Percentiles rank a stretch among this genome's conserved stretches.
Conservation (phyloP, 148 eudicot genomes). For the Rhododendron henanense region DNA sequence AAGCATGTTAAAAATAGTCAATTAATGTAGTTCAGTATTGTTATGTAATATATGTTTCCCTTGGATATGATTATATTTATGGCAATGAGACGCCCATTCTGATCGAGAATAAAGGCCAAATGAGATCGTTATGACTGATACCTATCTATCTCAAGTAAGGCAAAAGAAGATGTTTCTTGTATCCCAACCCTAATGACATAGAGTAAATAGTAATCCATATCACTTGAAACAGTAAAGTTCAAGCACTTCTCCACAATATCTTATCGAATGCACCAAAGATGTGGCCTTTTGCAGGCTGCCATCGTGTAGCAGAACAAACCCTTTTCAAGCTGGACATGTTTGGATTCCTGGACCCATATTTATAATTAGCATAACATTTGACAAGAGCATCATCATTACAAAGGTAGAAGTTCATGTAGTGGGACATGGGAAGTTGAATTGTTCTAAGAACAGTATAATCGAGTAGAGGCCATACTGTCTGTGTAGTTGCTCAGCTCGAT, state of each 20-base stretch:
- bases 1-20: background rate
- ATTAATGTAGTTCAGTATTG: background rate
- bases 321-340: background rate
- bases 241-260: background rate
- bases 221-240: background rate
- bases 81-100: background rate
- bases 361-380: background rate
- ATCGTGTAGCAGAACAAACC: background rate
- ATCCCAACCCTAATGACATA: background rate
- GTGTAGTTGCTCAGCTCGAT: background rate
- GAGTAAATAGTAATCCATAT: background rate
- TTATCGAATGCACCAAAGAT: background rate
- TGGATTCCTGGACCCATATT: slow-evolving; percentile 2
- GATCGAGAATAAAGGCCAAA: background rate
- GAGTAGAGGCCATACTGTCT: background rate
- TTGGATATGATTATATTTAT: background rate
- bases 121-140: no score
- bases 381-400: background rate
- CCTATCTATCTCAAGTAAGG: background rate
- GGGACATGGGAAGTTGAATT: background rate
- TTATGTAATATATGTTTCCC: background rate
- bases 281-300: background rate
- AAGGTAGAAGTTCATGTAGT: background rate
- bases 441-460: background rate
- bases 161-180: background rate